A percentile compares a stretch with the other conserved stretches of the same genome.
Conservation (phyloP, 768 basidiomycete genomes). For the Lentinula edodes region DNA sequence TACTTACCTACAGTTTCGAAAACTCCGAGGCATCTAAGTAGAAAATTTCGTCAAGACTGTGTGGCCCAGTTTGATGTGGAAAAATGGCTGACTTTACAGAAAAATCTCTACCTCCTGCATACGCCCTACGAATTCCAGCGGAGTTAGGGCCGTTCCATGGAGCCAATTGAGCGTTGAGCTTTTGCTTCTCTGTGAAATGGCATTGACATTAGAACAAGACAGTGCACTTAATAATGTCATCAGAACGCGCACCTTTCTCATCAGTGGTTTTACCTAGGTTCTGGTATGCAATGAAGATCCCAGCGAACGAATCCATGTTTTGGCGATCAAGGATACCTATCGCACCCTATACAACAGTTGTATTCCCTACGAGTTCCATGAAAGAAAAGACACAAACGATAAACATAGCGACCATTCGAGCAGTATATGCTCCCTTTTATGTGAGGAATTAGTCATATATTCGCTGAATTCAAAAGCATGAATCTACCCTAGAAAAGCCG, state of each 20-base stretch:
- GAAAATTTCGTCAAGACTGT: not conserved
- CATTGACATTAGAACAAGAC: no score
- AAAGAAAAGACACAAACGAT: constrained; percentile 37
- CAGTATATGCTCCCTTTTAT: constrained; percentile 68
- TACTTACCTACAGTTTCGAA: constrained; percentile 72
- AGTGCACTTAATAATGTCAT: no score
- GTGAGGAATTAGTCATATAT: constrained; percentile 5
- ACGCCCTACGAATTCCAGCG: constrained; percentile 47
- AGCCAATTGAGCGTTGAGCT: constrained; percentile 37
- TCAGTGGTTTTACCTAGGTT: constrained; percentile 52
- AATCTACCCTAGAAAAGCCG: constrained; percentile 64
- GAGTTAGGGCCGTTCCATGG: constrained; percentile 51
- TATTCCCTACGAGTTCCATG: not conserved
- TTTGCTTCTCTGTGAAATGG: constrained; percentile 24
- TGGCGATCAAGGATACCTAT: constrained; percentile 67
- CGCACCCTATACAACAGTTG: constrained; percentile 39
- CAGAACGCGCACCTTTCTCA: constrained; percentile 27
- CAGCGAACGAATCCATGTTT: constrained; percentile 68
- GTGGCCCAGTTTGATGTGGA: not conserved
- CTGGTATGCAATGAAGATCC: constrained; percentile 58
- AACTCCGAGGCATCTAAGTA: constrained; percentile 57
- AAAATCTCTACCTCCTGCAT: constrained; percentile 42
- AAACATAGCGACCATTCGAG: constrained; percentile 66
- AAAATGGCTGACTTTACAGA: constrained; percentile 49
- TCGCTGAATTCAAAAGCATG: not conserved